Percentiles rank a stretch among this genome's conserved stretches.
Conservation (phyloP, 257 asterid genomes). For the Petrea volubilis region DNA sequence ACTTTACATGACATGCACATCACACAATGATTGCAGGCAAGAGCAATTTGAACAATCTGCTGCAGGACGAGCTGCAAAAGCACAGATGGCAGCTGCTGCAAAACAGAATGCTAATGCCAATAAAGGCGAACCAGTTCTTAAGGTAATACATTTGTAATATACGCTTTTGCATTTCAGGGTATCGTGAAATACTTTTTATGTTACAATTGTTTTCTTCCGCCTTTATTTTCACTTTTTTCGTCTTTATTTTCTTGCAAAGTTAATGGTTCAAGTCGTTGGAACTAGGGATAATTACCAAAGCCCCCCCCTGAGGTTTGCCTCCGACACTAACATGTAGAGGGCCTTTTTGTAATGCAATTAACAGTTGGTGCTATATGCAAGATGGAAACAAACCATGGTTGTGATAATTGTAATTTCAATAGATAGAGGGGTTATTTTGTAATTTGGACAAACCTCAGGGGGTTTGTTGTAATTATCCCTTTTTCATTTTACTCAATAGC, state of each 20-base stretch:
- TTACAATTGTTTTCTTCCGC: background rate
- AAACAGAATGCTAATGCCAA: constrained; percentile 73
- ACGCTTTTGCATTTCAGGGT: background rate
- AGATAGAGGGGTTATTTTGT: no score
- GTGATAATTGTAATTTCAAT: no score
- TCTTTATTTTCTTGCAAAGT: background rate
- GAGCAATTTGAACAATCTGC: constrained; percentile 83
- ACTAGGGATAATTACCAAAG: no score
- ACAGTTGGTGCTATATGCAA: no score
- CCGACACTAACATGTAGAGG: no score
- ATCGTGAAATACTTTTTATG: background rate
- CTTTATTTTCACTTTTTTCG: background rate
- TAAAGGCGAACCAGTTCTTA: constrained; percentile 81
- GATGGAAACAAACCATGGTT: no score
- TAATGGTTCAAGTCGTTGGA: background rate
- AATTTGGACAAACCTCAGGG: no score
- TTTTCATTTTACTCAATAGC: background rate
- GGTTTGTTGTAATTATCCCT: background rate
- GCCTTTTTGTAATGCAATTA: no score
- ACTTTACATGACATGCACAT: constrained; percentile 2
- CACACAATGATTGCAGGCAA: constrained; percentile 53
- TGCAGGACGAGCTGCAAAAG: constrained; percentile 89
- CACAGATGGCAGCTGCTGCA: constrained; percentile 74
- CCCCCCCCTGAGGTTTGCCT: no score
- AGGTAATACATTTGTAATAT: constrained; percentile 43